A percentile compares a stretch with the other conserved stretches of the same genome.
Conservation (phyloP, 768 basidiomycete species). For the Termitomyces sp. region DNA sequence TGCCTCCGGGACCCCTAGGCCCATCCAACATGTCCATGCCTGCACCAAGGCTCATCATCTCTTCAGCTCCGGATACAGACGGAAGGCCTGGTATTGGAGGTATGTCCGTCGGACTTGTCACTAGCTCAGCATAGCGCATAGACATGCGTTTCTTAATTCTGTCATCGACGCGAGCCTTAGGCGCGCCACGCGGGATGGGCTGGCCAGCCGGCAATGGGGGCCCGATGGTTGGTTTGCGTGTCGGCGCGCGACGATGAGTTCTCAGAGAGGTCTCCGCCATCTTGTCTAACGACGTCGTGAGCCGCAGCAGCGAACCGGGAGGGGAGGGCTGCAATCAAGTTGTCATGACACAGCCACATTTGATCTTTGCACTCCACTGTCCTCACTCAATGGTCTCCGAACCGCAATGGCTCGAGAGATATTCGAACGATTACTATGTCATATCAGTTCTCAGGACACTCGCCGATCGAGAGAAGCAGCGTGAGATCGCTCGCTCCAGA, state of each 20-base stretch:
- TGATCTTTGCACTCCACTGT: not conserved
- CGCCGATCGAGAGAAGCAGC: constrained; percentile 11
- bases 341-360: constrained; percentile 4
- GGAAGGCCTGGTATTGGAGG: constrained; percentile 62
- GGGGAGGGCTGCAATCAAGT: not conserved
- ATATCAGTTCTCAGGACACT: constrained; percentile 7
- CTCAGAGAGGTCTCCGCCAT: constrained; percentile 20
- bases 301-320: too few relatives aligned
- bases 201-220: constrained; percentile 14
- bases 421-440: constrained; percentile 4
- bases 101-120: constrained; percentile 61
- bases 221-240: constrained; percentile 17
- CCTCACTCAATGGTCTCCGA: not conserved
- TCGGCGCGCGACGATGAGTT: constrained; percentile 21
- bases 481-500: constrained; percentile 9
- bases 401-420: constrained; percentile 14
- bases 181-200: constrained; percentile 36
- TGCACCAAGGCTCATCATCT: constrained; percentile 17
- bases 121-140: constrained; percentile 85
- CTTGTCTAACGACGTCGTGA: constrained; percentile 4
- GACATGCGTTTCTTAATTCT: constrained; percentile 97
- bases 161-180: constrained; percentile 69
- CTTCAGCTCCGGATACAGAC: constrained; percentile 32
- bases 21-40: constrained; percentile 32
- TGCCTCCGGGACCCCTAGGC: constrained; percentile 38